phyloP scores from a whole-genome alignment of 768 basidiomycete species.

The Pleurotus eryngii region DNA sequence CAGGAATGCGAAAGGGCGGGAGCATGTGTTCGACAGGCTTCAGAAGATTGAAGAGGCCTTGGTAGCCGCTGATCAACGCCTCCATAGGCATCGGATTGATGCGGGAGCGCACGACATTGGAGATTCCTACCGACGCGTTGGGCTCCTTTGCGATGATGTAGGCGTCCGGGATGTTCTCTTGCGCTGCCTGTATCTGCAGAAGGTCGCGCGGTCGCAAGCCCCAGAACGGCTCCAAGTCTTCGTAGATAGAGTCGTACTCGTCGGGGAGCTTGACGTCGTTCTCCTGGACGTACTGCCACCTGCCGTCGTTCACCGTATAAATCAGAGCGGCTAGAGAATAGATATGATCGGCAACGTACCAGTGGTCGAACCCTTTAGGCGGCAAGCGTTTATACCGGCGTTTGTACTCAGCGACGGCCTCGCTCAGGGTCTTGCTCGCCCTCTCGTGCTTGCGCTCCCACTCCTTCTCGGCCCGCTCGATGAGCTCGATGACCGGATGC shows the following conservation, averaged over 20 bases:
- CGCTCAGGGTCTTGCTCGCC: conserved; percentile 72
- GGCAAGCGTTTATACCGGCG: conserved; percentile 74
- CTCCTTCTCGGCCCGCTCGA: conserved; percentile 63
- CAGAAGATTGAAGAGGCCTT: conserved; percentile 36
- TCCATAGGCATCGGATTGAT: conserved; percentile 23
- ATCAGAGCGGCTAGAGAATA: conserved; percentile 20
- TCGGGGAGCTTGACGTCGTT: conserved; percentile 75
- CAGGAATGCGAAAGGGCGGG: conserved; percentile 47
- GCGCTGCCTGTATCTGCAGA: conserved; percentile 29
- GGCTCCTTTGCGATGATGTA: conserved; percentile 37
- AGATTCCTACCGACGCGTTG: conserved; percentile 16
- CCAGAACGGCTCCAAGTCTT: conserved; percentile 83
- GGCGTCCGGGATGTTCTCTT: conserved; percentile 35
- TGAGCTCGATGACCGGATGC: conserved; percentile 81
- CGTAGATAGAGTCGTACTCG: conserved; percentile 73
- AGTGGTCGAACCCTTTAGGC: conserved; percentile 81
- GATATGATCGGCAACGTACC: conserved; percentile 47
- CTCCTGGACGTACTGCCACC: conserved; percentile 50
- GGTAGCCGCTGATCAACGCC: conserved; percentile 25
- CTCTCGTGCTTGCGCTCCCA: conserved; percentile 57
- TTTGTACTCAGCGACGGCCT: conserved; percentile 77
- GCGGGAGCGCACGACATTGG: conserved; percentile 18
- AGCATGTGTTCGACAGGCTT: conserved; percentile 35
- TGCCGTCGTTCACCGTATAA: conserved; percentile 10
- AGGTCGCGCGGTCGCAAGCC: conserved; percentile 44